A percentile compares a stretch with the other conserved stretches of the same genome.
These are phyloP conservation scores for Trichocladium antarcticum DNA, from an alignment of 495 filamentous ascomycete genomes.

Conservation along the genomic window DNA sequence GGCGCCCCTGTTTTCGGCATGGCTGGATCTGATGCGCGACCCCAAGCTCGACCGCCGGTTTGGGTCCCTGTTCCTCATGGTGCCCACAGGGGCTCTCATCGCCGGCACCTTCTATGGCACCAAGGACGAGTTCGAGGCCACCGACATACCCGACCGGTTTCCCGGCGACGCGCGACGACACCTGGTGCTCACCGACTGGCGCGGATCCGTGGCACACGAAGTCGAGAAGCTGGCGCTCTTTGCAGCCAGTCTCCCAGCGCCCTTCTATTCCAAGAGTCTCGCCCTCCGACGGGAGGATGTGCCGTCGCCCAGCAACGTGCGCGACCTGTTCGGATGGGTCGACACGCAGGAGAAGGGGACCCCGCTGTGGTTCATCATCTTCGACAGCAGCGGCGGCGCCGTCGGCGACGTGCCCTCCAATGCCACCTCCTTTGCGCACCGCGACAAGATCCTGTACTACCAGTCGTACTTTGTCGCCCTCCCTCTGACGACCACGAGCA, in stretches of 20 bases:
- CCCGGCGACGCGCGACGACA: constrained; percentile 25
- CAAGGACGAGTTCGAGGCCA: constrained; percentile 38
- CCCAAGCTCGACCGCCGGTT: constrained; percentile 45
- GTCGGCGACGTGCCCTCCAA: constrained; percentile 37
- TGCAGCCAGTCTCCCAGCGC: constrained; percentile 33
- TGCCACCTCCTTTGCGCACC: constrained; percentile 46
- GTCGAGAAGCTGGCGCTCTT: constrained; percentile 40
- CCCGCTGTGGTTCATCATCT: constrained; percentile 46
- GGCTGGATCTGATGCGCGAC: constrained; percentile 39
- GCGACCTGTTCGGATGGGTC: constrained; percentile 41
- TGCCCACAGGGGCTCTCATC: constrained; percentile 40
- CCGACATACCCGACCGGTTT: constrained; percentile 35
- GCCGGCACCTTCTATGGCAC: constrained; percentile 44
- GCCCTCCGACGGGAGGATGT: constrained; percentile 40
- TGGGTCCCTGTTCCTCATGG: constrained; percentile 40
- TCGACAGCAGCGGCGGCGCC: constrained; percentile 45
- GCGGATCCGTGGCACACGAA: constrained; percentile 39
- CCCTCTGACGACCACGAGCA: constrained; percentile 32
- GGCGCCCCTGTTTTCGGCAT: constrained; percentile 29
- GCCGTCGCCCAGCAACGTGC: constrained; percentile 31
- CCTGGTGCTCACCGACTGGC: constrained; percentile 45
- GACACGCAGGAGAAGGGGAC: constrained; percentile 38
- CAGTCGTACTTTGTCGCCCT: constrained; percentile 48
- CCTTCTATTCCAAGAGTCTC: constrained; percentile 46
- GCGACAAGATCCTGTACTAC: constrained; percentile 47